Percentiles rank a stretch among this genome's conserved stretches.
phyloP scores from a whole-genome alignment of 805 yeast genomes.

The Starmerella riodocensis region DNA sequence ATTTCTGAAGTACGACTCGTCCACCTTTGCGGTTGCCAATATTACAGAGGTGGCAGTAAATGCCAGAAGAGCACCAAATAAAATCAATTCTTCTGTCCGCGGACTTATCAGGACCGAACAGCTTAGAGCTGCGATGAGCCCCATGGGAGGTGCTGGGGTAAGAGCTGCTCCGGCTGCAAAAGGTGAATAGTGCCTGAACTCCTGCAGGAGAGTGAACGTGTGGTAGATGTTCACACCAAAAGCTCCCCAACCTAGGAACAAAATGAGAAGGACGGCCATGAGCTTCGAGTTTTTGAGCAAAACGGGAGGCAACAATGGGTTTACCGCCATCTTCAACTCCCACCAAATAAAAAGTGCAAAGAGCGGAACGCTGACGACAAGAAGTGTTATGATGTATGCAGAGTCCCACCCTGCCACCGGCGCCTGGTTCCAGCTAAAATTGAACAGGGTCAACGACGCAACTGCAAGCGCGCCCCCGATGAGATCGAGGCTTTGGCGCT shows the following conservation, averaged over 20 bases:
- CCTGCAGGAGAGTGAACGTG: conserved; percentile 39
- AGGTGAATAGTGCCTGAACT: conserved; percentile 38
- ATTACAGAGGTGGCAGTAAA: conserved; percentile 44
- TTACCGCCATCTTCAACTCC: conserved; percentile 34
- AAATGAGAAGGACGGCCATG: conserved; percentile 33
- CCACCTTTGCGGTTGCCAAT: conserved; percentile 42
- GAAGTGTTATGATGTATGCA: conserved; percentile 41
- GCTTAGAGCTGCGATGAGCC: conserved; percentile 40
- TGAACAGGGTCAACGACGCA: conserved; percentile 46
- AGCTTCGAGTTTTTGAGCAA: conserved; percentile 37
- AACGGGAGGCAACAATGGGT: conserved; percentile 44
- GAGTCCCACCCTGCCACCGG: conserved; percentile 56
- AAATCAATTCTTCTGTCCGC: conserved; percentile 38
- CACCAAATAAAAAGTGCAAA: conserved; percentile 36
- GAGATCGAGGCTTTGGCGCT: conserved; percentile 35
- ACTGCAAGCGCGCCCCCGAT: conserved; percentile 47
- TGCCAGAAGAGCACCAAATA: conserved; percentile 39
- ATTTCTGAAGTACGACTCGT: conserved; percentile 47
- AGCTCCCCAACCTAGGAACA: conserved; percentile 62
- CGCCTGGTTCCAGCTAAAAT: conserved; percentile 64
- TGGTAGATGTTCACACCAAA: conserved; percentile 66
- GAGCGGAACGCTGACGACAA: conserved; percentile 37
- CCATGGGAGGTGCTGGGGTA: conserved; percentile 38
- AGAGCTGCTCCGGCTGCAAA: conserved; percentile 37
- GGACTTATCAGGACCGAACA: conserved; percentile 38